Evolutionary conservation across 2,329 filamentous ascomycete genomes (phyloP), one percentile per base, ranked within the genome.

Genomic region (Alternaria infectoria): DNA sequence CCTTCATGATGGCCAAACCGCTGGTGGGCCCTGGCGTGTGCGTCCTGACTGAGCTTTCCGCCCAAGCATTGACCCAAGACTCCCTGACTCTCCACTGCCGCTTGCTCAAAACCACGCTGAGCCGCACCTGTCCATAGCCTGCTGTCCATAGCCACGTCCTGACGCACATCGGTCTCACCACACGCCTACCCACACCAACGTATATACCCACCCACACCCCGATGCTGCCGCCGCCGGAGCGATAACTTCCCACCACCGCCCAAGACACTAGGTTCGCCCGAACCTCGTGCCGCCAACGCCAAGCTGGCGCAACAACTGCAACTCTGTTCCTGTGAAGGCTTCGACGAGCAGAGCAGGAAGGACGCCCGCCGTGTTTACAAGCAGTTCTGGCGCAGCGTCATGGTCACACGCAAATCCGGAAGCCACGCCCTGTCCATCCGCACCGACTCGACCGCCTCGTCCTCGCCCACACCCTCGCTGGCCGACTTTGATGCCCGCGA

Each of bases 401-500:
- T 80, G 77, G 70, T 73, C 60, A 72, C 75, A 25, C 73, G 76
- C 49, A 80, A 78, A 64, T 52, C 68, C 28, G 73, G 63, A 25
- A 66, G 61, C 57, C 69, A 75, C 51, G 56, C 72, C 21, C 62
- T 79, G 19, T 75, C 74, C 49, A 75, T 80, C 67, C 68, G 69
- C 62, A 76, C 78, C 7, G 73, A 75, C 30, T 80, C 78, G 9
- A 74, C 72, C 59, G 68, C 70, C 26, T 77, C 58, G n/a, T 52
- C 77, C 26, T 79, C 79, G 5, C 75, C 77, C 63, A 71, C 76
- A 17, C 68, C 71, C 6, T 77, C 77, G 23, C 64, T 74, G 57
- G 65, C 62, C 59, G 74, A 75, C 36, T 70, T 70, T 44, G 74
- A 79, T 52, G 83, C 83, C 81, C 81, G 83, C 78, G 81, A 85